Evolutionary conservation across 257 asterid species (phyloP).

Genomic region (Lantana camara): DNA sequence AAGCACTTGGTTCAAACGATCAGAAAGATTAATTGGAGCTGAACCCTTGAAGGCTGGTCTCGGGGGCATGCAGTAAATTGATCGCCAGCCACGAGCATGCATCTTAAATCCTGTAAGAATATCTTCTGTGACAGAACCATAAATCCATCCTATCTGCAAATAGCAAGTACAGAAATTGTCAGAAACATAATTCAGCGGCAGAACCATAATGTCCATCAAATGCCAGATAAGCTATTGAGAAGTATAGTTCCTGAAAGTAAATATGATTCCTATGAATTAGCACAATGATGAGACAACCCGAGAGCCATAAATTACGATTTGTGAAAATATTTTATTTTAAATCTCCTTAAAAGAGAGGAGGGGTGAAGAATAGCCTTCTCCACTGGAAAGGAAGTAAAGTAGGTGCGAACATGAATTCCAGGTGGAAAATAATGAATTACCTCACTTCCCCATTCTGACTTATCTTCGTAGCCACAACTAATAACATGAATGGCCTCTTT

Average conservation of each 20-base stretch:
- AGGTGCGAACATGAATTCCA: not conserved
- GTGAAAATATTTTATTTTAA: no score
- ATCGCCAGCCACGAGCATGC: constrained; percentile 99
- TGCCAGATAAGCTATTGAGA: constrained; percentile 5
- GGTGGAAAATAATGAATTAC: constrained; percentile 37
- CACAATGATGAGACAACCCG: not conserved
- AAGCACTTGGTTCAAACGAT: constrained; percentile 96
- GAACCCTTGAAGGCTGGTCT: constrained; percentile 97
- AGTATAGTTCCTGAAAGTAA: not conserved
- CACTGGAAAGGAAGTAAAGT: not conserved
- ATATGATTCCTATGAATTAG: constrained; percentile 14
- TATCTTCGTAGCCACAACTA: constrained; percentile 99
- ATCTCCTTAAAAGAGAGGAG: no score
- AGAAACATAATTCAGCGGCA: constrained; percentile 3
- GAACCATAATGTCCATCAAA: no score
- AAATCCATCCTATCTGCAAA: constrained; percentile 95
- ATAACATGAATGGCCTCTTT: constrained; percentile 99
- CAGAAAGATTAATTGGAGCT: constrained; percentile 98
- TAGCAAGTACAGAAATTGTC: constrained; percentile 17
- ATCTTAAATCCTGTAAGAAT: constrained; percentile 98
- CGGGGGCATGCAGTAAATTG: constrained; percentile 91
- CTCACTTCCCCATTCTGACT: constrained; percentile 98
- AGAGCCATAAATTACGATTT: no score
- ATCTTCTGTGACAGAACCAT: constrained; percentile 98
- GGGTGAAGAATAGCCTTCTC: not conserved